Evolutionary conservation across 2,329 filamentous ascomycete genomes (phyloP), one percentile per base, ranked within the genome.

Genomic region (Fusarium lateritium): DNA sequence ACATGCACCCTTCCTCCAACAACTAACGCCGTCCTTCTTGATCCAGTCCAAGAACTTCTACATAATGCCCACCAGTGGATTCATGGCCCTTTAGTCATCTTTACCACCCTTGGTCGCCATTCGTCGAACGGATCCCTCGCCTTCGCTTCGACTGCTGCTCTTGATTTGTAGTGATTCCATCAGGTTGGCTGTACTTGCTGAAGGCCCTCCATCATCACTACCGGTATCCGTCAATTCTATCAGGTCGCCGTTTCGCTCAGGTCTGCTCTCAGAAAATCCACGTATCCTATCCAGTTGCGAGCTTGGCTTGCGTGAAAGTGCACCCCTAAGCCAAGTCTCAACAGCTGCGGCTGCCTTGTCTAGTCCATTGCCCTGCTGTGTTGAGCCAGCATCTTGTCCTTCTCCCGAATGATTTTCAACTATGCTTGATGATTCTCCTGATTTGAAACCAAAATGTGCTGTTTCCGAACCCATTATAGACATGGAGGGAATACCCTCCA

Each of bases 291-390:
- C 64, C 26, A 81, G 78, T 2, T 86, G 85, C n/a, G 86, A 87
- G 21, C 80, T 79, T 2, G 86, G 84, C 6, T 87, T 84, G 75
- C 90, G 91, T 7, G 86, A 83, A 62, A 94, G 93, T 38, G 97
- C 90, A 66, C 94, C 93, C 63, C 94, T 86, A 62, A 98, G 84
- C 94, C 96, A 99, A 2, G 91, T 92, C 80, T 98, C 96, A 31
- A 98, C 90, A 4, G 92, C 91, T 7, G 93, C 92, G 2, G 94
- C 94, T 11, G 97, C 91, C 67, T 94, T 92, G 74, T 97, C 94
- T 4, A 98, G 82, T 2, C 86, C 83, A 5, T 80, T 84, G 15
- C 85, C 84, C 46, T 85, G 83, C 49, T 81, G 79, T n/a, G 81
- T 79, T 13, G 83, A 75, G 38, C 76, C 58, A 19, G 79, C 72